Conservation (phyloP, 176 grass and related monocot genomes). For the Echinochloa phyllopogon region DNA sequence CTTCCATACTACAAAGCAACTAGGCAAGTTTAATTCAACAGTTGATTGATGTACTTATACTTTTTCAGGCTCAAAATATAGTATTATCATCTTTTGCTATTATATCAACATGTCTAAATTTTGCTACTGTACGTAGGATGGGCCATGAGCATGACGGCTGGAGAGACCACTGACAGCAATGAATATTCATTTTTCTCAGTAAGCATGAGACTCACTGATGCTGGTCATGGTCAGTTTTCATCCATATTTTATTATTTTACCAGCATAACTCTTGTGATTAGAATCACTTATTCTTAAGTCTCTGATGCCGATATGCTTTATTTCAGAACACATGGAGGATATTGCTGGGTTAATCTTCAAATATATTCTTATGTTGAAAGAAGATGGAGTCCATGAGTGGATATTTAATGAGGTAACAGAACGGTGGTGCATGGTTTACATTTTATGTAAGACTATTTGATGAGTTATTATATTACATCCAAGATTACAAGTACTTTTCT, state of each 20-base stretch:
- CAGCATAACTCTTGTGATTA: slow-evolving; percentile 16
- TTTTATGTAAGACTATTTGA: background rate
- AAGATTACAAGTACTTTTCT: background rate
- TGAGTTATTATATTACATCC: slow-evolving; percentile 13
- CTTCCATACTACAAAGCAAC: slow-evolving; percentile 88
- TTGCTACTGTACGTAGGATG: slow-evolving; percentile 61
- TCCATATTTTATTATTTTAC: background rate
- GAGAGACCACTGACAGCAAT: slow-evolving; percentile 59
- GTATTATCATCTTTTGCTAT: background rate
- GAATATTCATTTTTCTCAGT: slow-evolving; percentile 87
- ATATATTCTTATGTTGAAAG: slow-evolving; percentile 76
- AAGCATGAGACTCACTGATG: slow-evolving; percentile 82
- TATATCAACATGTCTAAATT: slow-evolving; percentile 39
- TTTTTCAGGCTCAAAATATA: background rate
- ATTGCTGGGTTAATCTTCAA: slow-evolving; percentile 87
- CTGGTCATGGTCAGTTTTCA: slow-evolving; percentile 71
- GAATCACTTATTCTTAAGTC: slow-evolving; percentile 18
- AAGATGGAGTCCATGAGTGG: slow-evolving; percentile 76
- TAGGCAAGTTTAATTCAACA: slow-evolving; percentile 61
- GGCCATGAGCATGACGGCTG: slow-evolving; percentile 73
- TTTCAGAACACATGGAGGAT: slow-evolving; percentile 85
- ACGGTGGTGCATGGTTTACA: slow-evolving; percentile 26
- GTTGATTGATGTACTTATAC: slow-evolving; percentile 25
- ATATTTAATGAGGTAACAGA: slow-evolving; percentile 91
- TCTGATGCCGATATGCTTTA: slow-evolving; percentile 34